Conservation (phyloP, 2,329 filamentous ascomycete species). For the Nannizziopsis barbatae region DNA sequence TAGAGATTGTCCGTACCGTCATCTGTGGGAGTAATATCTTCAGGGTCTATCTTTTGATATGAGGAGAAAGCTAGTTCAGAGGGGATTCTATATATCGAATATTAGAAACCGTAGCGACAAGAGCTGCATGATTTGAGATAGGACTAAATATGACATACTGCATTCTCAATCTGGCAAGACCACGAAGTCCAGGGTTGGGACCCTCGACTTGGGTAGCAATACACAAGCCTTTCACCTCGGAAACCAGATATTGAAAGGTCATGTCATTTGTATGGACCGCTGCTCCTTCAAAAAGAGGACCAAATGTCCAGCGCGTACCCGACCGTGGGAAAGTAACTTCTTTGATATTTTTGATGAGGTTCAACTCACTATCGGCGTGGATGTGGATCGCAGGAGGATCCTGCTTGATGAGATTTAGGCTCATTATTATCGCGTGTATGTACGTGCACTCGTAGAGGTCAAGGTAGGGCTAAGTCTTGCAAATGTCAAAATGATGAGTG, state of each 20-base stretch:
- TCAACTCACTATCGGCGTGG: too few species aligned
- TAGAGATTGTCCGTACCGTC: too few species aligned
- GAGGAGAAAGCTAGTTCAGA: too few species aligned
- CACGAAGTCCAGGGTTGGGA: conserved; percentile 12
- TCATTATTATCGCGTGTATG: too few species aligned
- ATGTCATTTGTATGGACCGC: conserved; percentile 3
- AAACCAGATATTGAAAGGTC: background rate
- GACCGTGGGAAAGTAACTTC: background rate
- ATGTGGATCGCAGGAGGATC: too few species aligned
- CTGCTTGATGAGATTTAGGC: too few species aligned
- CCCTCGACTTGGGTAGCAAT: conserved; percentile 14
- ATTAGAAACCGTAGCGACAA: background rate
- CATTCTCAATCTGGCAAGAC: conserved; percentile 15
- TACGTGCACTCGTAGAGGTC: too few species aligned
- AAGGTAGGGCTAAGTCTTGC: too few species aligned
- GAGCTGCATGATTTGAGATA: background rate
- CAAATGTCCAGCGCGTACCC: conserved; percentile 7
- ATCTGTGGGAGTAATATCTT: too few species aligned
- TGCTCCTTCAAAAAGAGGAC: conserved; percentile 13
- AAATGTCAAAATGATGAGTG: too few species aligned
- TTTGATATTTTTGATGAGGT: background rate
- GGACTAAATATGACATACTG: conserved; percentile 9
- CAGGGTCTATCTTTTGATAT: too few species aligned
- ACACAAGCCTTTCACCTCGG: conserved; percentile 11
- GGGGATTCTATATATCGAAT: background rate